Conservation (phyloP, 2,329 filamentous ascomycete species). For the Aspergillus sp. region DNA sequence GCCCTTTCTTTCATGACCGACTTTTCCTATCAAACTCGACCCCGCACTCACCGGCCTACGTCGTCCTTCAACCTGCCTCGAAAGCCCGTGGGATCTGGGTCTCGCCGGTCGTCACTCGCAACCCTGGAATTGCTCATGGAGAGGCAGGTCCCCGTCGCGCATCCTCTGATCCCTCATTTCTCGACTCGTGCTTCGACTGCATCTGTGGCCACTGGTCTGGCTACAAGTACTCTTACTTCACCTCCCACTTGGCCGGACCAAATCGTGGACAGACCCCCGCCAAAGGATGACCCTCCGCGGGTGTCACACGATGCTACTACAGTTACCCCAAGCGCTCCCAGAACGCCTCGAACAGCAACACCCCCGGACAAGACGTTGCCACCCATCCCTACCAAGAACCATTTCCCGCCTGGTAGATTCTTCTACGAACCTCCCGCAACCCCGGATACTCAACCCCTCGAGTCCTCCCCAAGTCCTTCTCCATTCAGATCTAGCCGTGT, state of each 20-base stretch:
- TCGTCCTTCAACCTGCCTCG: constrained; percentile 38
- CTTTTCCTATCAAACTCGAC: constrained; percentile 26
- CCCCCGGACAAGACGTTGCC: constrained; percentile 30
- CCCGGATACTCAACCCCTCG: constrained; percentile 18
- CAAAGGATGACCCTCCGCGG: constrained; percentile 9
- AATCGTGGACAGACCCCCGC: constrained; percentile 16
- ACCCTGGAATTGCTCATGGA: constrained; percentile 31
- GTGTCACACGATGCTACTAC: constrained; percentile 7
- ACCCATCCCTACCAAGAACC: constrained; percentile 24
- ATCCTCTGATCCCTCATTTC: constrained; percentile 38
- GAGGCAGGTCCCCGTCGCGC: constrained; percentile 21
- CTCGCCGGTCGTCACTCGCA: constrained; percentile 32
- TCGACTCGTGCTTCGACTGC: constrained; percentile 24
- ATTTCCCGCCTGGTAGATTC: background rate
- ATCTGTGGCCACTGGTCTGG: constrained; percentile 20
- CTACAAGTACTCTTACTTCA: constrained; percentile 18
- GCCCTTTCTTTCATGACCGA: constrained; percentile 33
- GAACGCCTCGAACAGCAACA: constrained; percentile 29
- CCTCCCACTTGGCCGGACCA: constrained; percentile 21
- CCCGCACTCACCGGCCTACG: constrained; percentile 25
- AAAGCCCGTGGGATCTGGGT: constrained; percentile 43
- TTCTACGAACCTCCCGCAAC: constrained; percentile 17
- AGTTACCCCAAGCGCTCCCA: constrained; percentile 22
- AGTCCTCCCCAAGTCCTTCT: constrained; percentile 18
- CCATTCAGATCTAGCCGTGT: constrained; percentile 33